A percentile compares a stretch with the other conserved stretches of the same genome.
Conservation (phyloP, 148 eudicot genomes). For the Nepenthes mirabilis region DNA sequence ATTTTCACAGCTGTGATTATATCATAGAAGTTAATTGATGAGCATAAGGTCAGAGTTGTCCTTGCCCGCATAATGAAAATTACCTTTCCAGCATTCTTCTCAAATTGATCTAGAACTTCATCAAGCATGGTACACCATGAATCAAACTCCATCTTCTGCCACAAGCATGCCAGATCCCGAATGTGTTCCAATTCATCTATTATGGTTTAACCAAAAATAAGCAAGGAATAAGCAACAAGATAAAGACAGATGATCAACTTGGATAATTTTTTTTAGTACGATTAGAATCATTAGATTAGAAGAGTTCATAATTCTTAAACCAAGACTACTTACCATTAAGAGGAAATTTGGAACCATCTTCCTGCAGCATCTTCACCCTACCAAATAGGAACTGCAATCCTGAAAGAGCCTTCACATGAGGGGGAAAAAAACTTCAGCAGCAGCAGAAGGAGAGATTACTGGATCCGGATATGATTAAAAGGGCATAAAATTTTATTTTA, state of each 20-base stretch:
- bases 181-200: constrained; percentile 61
- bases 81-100: constrained; percentile 84
- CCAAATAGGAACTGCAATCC: constrained; percentile 69
- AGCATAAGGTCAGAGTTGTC: constrained; percentile 1
- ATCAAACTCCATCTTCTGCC: constrained; percentile 79
- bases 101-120: constrained; percentile 69
- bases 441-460: constrained; percentile 9
- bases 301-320: background rate
- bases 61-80: background rate
- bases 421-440: constrained; percentile 7
- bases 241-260: background rate
- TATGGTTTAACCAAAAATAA: constrained; percentile 4
- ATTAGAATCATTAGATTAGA: background rate
- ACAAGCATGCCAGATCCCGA: constrained; percentile 39
- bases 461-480: background rate
- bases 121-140: constrained; percentile 73
- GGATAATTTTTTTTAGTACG: background rate
- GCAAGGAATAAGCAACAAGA: background rate
- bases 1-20: no score
- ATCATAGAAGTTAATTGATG: no score
- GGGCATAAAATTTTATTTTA: no score
- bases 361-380: constrained; percentile 52
- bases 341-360: constrained; percentile 69
- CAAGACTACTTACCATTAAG: constrained; percentile 35
- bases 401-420: constrained; percentile 58